These are phyloP conservation scores for Xylaria sp. DNA, from an alignment of 2,329 filamentous ascomycete species.

Conservation along the genomic window DNA sequence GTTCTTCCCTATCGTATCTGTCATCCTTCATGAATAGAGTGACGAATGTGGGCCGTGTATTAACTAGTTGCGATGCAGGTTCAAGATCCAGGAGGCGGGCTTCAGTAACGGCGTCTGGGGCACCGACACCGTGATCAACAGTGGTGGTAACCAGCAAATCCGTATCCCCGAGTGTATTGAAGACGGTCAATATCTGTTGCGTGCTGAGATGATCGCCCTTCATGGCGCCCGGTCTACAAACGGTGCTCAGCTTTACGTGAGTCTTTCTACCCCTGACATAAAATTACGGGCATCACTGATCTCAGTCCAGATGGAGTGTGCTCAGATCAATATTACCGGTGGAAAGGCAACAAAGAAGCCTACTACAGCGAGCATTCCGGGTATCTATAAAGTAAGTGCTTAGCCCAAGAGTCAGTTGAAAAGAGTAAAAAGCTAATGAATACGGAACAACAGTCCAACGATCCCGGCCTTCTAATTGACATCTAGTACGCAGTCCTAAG, in stretches of 20 bases:
- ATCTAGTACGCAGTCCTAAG: constrained; percentile 37
- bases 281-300: not conserved
- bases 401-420: not conserved
- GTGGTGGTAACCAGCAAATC: constrained; percentile 54
- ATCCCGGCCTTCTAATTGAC: constrained; percentile 45
- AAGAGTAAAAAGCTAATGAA: not conserved
- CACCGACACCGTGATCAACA: constrained; percentile 51
- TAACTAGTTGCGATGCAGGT: constrained; percentile 37
- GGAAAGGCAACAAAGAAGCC: constrained; percentile 40
- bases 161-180: constrained; percentile 58
- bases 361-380: constrained; percentile 45
- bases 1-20: not conserved
- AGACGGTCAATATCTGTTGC: constrained; percentile 63
- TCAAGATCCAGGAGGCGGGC: constrained; percentile 41
- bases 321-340: constrained; percentile 45
- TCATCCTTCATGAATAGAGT: not conserved
- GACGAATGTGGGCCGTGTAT: constrained; percentile 37
- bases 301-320: constrained; percentile 43
- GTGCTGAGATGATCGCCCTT: constrained; percentile 65
- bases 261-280: constrained; percentile 7
- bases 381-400: constrained; percentile 43
- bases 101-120: constrained; percentile 35
- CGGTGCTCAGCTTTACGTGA: constrained; percentile 54
- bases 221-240: constrained; percentile 52
- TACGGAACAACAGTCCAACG: constrained; percentile 35